phyloP scores from a whole-genome alignment of 2,329 filamentous ascomycete genomes.

The Esteya vermicola region DNA sequence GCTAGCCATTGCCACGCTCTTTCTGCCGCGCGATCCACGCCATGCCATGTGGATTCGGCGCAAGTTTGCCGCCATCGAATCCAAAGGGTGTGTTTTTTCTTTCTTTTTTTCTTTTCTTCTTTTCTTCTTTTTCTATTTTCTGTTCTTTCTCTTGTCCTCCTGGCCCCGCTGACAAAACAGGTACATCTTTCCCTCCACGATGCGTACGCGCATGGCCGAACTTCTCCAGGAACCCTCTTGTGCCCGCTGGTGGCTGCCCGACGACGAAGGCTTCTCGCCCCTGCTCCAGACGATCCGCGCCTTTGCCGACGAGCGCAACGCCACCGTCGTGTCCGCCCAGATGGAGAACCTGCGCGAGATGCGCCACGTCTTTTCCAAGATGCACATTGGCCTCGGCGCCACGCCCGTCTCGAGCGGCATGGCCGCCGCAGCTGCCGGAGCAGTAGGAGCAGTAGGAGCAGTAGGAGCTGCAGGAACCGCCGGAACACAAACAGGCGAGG shows the following conservation, averaged over 20 bases:
- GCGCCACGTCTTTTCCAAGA: constrained; percentile 54
- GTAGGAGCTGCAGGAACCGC: too few relatives aligned
- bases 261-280: constrained; percentile 60
- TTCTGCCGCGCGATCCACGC: constrained; percentile 59
- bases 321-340: constrained; percentile 40
- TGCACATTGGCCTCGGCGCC: too few relatives aligned
- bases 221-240: constrained; percentile 60
- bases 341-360: constrained; percentile 59
- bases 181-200: constrained; percentile 66
- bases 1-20: constrained; percentile 62
- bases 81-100: constrained; percentile 10
- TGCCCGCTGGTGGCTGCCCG: constrained; percentile 77
- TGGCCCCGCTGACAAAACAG: constrained; percentile 29
- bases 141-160: not conserved
- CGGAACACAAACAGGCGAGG: too few relatives aligned
- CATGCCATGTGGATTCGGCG: constrained; percentile 68
- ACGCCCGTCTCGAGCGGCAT: too few relatives aligned
- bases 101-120: not conserved
- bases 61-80: constrained; percentile 66
- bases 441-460: too few relatives aligned
- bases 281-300: constrained; percentile 64
- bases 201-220: constrained; percentile 62
- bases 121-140: constrained; percentile 1
- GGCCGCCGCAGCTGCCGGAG: too few relatives aligned
- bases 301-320: constrained; percentile 66